These are phyloP conservation scores for Rhodofomes roseus DNA, from an alignment of 1,284 basidiomycete genomes.

Conservation along the genomic window DNA sequence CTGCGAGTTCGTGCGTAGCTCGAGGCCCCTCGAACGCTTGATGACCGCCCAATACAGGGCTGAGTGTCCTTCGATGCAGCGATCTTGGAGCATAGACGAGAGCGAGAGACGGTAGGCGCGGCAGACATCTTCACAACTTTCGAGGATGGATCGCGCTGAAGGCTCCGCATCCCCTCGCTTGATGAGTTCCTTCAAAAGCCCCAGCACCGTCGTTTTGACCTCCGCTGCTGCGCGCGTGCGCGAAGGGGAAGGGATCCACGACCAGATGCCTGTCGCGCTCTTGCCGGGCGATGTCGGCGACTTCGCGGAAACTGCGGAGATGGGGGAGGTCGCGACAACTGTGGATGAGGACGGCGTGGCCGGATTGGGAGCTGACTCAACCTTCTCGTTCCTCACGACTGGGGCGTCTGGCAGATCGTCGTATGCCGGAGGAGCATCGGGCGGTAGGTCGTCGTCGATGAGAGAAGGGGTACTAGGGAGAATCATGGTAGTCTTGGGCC, in stretches of 20 bases:
- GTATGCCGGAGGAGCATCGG: slow-evolving; percentile 30
- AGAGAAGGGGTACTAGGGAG: slow-evolving; percentile 23
- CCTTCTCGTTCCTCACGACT: neutral
- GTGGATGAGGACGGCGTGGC: neutral
- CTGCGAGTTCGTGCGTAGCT: slow-evolving; percentile 17
- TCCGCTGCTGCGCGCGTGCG: slow-evolving; percentile 17
- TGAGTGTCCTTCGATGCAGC: slow-evolving; percentile 57
- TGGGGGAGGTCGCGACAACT: neutral
- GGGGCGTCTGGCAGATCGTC: slow-evolving; percentile 18
- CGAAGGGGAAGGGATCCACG: slow-evolving; percentile 20
- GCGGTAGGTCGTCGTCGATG: slow-evolving; percentile 24
- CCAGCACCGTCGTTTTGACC: slow-evolving; percentile 24
- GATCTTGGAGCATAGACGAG: slow-evolving; percentile 52
- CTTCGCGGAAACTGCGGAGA: slow-evolving; percentile 1
- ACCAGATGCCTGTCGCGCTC: slow-evolving; percentile 7
- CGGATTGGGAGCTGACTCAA: neutral
- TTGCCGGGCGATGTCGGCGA: slow-evolving; percentile 3
- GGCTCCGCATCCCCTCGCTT: slow-evolving; percentile 23
- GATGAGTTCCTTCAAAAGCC: slow-evolving; percentile 27
- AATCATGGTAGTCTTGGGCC: slow-evolving; percentile 19
- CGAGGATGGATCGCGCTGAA: slow-evolving; percentile 30
- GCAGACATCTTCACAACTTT: slow-evolving; percentile 46
- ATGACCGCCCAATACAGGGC: slow-evolving; percentile 71
- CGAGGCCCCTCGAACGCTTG: slow-evolving; percentile 25
- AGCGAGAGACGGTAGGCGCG: slow-evolving; percentile 35